Evolutionary conservation across 2,329 filamentous ascomycete genomes (phyloP).

Genomic region (Aureobasidium mangrovei): DNA sequence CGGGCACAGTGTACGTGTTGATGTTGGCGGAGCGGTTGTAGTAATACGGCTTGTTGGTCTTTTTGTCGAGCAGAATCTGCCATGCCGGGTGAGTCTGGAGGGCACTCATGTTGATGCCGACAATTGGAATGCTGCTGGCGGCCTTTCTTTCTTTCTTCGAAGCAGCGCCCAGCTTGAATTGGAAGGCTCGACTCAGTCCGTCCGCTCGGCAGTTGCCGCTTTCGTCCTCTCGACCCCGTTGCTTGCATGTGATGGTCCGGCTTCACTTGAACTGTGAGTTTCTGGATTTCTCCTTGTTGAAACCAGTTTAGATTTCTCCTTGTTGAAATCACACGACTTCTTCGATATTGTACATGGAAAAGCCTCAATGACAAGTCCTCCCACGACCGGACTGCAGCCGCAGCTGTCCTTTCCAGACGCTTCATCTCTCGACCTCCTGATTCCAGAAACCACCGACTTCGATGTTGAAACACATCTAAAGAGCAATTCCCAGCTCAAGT

Average conservation of each 20-base stretch:
- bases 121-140: neutral
- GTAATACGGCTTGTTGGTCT: conserved; percentile 75
- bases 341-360: neutral
- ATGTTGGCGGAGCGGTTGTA: conserved; percentile 78
- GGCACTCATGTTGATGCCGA: neutral
- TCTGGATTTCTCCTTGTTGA: neutral
- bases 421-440: conserved; percentile 18
- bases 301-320: neutral
- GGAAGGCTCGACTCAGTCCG: neutral
- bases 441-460: conserved; percentile 29
- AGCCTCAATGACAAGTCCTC: neutral
- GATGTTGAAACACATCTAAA: conserved; percentile 32
- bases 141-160: conserved; percentile 8
- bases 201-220: neutral
- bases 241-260: conserved; percentile 2
- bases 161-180: neutral
- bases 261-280: neutral
- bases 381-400: conserved; percentile 28
- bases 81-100: conserved; percentile 43
- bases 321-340: neutral
- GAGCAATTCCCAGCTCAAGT: conserved; percentile 34
- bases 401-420: conserved; percentile 16
- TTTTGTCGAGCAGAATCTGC: conserved; percentile 72
- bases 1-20: conserved; percentile 91
- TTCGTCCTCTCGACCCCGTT: neutral